Conservation (phyloP, 306 rosid genomes). For the Rosa rugosa region DNA sequence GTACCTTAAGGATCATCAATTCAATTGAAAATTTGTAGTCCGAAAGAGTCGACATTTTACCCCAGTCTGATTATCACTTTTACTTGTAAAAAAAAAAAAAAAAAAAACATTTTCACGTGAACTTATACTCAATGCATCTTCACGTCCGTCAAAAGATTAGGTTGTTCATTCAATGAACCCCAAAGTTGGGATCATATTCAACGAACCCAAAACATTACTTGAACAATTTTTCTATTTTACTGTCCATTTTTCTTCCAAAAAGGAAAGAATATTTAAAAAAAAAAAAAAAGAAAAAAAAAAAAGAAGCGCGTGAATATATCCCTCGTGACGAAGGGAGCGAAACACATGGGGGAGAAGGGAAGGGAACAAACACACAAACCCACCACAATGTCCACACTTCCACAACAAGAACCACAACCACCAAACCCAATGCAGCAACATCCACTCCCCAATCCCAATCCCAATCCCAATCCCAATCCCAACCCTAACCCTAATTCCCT, state of each 20-base stretch:
- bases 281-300: not conserved
- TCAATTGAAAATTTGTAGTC: too few species aligned
- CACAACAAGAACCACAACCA: not conserved
- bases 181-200: not conserved
- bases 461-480: slow-evolving; percentile 34
- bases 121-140: not conserved
- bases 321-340: slow-evolving; percentile 26
- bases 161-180: not conserved
- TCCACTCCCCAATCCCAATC: slow-evolving; percentile 24
- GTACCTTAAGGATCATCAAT: too few species aligned
- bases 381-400: slow-evolving; percentile 3
- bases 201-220: not conserved
- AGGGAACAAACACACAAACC: not conserved
- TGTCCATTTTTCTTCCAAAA: not conserved
- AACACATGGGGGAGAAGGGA: slow-evolving; percentile 26
- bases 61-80: too few species aligned
- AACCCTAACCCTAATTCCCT: not conserved
- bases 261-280: not conserved
- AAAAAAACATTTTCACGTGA: too few species aligned
- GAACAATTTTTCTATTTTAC: not conserved
- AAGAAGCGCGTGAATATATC: not conserved
- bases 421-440: slow-evolving; percentile 36
- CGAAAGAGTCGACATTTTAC: too few species aligned
- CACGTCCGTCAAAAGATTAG: not conserved
- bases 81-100: too few species aligned